Percentiles rank a stretch among this genome's conserved stretches.
These are phyloP conservation scores for Xylaria sp. DNA, from an alignment of 2,329 filamentous ascomycete genomes.

Conservation along the genomic window DNA sequence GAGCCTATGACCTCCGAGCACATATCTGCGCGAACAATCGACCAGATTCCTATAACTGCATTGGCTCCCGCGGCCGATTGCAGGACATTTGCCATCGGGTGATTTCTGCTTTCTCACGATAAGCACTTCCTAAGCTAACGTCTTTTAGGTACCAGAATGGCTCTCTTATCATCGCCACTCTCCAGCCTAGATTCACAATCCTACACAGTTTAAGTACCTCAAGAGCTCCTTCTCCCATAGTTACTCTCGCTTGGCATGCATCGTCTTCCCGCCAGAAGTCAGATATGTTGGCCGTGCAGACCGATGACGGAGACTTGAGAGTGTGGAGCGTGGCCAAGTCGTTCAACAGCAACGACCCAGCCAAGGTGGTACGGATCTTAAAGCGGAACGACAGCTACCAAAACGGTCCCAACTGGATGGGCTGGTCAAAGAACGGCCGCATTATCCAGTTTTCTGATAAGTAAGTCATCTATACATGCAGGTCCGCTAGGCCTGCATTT, in stretches of 20 bases:
- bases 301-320: slow-evolving; percentile 87
- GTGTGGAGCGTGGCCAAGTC: slow-evolving; percentile 97
- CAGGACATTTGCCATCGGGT: slow-evolving; percentile 96
- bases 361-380: slow-evolving; percentile 88
- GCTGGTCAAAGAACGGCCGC: slow-evolving; percentile 97
- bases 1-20: slow-evolving; percentile 94
- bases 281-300: slow-evolving; percentile 96
- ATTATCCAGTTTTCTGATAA: slow-evolving; percentile 92
- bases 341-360: slow-evolving; percentile 75
- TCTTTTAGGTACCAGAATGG: slow-evolving; percentile 86
- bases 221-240: slow-evolving; percentile 85
- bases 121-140: slow-evolving; percentile 32
- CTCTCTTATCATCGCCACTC: slow-evolving; percentile 86
- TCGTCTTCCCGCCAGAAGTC: slow-evolving; percentile 96
- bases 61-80: slow-evolving; percentile 90
- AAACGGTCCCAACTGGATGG: slow-evolving; percentile 91
- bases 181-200: slow-evolving; percentile 93
- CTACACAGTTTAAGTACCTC: slow-evolving; percentile 90
- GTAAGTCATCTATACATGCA: slow-evolving; percentile 63
- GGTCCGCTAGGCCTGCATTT: slow-evolving; percentile 60
- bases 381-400: slow-evolving; percentile 80
- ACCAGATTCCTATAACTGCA: slow-evolving; percentile 93
- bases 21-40: slow-evolving; percentile 87
- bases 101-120: slow-evolving; percentile 47
- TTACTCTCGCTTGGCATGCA: slow-evolving; percentile 92